A percentile compares a stretch with the other conserved stretches of the same genome.
Conservation (phyloP, 768 basidiomycete species). For the Boletus huronensis region DNA sequence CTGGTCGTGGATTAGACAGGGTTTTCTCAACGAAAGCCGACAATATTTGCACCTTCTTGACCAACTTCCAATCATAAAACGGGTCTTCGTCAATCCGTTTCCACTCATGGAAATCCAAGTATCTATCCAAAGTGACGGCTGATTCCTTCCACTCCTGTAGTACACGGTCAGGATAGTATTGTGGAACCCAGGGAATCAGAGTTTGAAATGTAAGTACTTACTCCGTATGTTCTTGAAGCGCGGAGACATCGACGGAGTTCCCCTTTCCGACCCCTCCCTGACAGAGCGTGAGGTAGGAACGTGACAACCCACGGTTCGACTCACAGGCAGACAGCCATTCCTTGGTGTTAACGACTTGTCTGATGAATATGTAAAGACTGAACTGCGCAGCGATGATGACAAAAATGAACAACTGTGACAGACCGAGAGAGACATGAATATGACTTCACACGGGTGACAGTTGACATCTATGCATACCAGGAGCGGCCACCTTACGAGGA, state of each 20-base stretch:
- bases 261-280: conserved; percentile 87
- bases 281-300: not conserved
- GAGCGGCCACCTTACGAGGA: conserved; percentile 83
- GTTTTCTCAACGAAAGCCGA: not conserved
- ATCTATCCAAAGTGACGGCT: conserved; percentile 74
- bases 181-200: not conserved
- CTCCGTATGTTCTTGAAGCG: conserved; percentile 70
- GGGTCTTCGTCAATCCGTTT: conserved; percentile 83
- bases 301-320: conserved; percentile 7
- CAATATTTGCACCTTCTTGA: conserved; percentile 55
- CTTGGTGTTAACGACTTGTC: conserved; percentile 92
- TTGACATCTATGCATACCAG: conserved; percentile 46
- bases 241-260: conserved; percentile 71
- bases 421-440: conserved; percentile 4
- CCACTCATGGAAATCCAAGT: conserved; percentile 87
- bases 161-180: not conserved
- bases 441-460: not conserved
- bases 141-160: conserved; percentile 82
- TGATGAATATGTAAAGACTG: conserved; percentile 77
- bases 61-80: conserved; percentile 89
- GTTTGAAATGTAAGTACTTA: conserved; percentile 24
- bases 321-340: conserved; percentile 90
- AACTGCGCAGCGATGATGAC: conserved; percentile 82
- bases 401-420: conserved; percentile 72
- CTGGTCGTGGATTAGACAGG: conserved; percentile 29